Percentiles rank a stretch among this genome's conserved stretches.
These are phyloP conservation scores for Tylopilus subfusipes DNA, from an alignment of 768 basidiomycete genomes.

Conservation along the genomic window DNA sequence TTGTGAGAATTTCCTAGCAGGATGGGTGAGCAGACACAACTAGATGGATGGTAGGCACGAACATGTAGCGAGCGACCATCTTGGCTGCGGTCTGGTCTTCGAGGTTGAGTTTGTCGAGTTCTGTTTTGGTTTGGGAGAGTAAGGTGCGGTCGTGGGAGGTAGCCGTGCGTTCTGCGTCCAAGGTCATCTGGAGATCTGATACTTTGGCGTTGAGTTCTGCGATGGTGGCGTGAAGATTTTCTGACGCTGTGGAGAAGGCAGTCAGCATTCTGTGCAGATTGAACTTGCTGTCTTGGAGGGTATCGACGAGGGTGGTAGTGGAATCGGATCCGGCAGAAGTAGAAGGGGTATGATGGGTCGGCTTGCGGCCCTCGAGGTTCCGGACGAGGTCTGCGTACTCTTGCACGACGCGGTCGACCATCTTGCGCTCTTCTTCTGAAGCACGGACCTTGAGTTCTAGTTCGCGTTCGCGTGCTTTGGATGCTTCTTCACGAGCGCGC, in stretches of 20 bases:
- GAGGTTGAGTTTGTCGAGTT: slow-evolving; percentile 51
- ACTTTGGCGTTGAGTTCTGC: slow-evolving; percentile 43
- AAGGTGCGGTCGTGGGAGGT: slow-evolving; percentile 42
- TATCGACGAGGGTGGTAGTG: slow-evolving; percentile 28
- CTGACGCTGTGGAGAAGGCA: slow-evolving; percentile 49
- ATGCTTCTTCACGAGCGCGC: slow-evolving; percentile 54
- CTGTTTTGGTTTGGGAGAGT: slow-evolving; percentile 44
- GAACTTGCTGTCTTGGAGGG: slow-evolving; percentile 46
- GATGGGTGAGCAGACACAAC: not conserved
- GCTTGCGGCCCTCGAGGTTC: slow-evolving; percentile 49
- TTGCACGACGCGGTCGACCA: slow-evolving; percentile 60
- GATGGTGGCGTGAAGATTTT: slow-evolving; percentile 43
- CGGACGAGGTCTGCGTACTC: slow-evolving; percentile 79
- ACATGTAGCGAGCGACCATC: slow-evolving; percentile 87
- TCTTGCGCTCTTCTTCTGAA: slow-evolving; percentile 55
- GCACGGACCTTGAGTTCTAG: slow-evolving; percentile 43
- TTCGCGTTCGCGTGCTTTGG: slow-evolving; percentile 45
- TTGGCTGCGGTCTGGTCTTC: slow-evolving; percentile 77
- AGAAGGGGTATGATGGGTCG: slow-evolving; percentile 10
- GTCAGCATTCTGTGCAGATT: slow-evolving; percentile 46
- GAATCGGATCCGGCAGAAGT: slow-evolving; percentile 13
- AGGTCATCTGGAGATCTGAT: slow-evolving; percentile 37
- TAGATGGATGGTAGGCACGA: slow-evolving; percentile 21
- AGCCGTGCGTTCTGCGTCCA: slow-evolving; percentile 45
- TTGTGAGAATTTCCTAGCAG: slow-evolving; percentile 77